Evolutionary conservation across 129 eudicot genomes (phyloP).

Genomic region (Kitagawia praeruptora): DNA sequence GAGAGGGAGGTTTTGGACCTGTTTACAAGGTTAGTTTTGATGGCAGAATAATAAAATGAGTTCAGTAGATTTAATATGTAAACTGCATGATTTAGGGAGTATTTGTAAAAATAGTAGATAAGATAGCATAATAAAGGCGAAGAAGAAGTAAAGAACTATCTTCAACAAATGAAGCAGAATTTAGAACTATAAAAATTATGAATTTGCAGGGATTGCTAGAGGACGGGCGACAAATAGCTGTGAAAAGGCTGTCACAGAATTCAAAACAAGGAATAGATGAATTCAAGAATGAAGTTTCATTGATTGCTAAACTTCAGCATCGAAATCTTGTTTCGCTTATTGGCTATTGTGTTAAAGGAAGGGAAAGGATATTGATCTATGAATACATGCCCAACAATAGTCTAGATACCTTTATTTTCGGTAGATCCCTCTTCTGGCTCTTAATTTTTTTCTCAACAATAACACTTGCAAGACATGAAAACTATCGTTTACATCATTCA

Average conservation of each 20-base stretch:
- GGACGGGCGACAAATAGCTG: neutral
- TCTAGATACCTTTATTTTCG: neutral
- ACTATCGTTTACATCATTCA: neutral
- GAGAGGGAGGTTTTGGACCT: slow-evolving; percentile 4
- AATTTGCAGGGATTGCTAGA: neutral
- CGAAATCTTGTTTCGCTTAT: neutral
- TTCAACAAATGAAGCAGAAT: neutral
- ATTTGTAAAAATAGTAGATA: too few species aligned
- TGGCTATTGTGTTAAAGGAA: neutral
- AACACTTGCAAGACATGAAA: neutral
- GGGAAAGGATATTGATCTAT: neutral
- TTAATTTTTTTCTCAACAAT: neutral
- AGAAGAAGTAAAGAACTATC: neutral
- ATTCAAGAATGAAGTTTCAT: neutral
- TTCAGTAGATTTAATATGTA: neutral
- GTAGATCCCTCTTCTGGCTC: neutral
- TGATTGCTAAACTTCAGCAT: slow-evolving; percentile 3
- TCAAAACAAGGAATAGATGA: neutral
- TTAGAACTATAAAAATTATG: neutral
- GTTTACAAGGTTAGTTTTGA: neutral
- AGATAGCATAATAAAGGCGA: neutral
- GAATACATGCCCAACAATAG: slow-evolving; percentile 1
- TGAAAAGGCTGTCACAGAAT: neutral
- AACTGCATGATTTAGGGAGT: neutral
- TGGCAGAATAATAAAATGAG: neutral